A percentile compares a stretch with the other conserved stretches of the same genome.
Conservation (phyloP, 805 yeast species). For the Candida parachauliodes region DNA sequence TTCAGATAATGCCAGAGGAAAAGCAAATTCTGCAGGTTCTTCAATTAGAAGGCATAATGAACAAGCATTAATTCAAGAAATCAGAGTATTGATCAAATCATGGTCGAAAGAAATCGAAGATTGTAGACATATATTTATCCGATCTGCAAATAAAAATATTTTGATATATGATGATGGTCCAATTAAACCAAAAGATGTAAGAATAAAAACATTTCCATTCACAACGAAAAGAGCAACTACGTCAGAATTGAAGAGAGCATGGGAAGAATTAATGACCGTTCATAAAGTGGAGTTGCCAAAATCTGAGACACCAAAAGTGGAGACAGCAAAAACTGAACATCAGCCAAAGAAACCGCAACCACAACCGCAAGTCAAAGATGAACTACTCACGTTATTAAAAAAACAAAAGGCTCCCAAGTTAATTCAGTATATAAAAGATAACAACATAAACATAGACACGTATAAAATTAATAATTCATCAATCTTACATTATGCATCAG, state of each 20-base stretch:
- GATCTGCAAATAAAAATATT: conserved; percentile 68
- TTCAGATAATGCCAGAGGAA: conserved; percentile 86
- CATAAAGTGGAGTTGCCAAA: conserved; percentile 54
- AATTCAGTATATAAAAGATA: conserved; percentile 54
- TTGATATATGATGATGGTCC: conserved; percentile 66
- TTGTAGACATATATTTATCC: conserved; percentile 69
- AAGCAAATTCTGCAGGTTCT: conserved; percentile 96
- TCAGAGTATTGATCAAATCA: conserved; percentile 57
- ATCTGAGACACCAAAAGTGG: conserved; percentile 16
- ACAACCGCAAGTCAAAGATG: conserved; percentile 1
- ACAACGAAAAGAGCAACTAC: conserved; percentile 86
- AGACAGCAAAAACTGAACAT: conserved; percentile 14
- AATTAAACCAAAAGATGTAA: conserved; percentile 48
- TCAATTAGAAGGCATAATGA: conserved; percentile 86
- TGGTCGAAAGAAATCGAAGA: conserved; percentile 63
- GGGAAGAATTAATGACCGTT: conserved; percentile 73
- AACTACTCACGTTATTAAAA: conserved; percentile 52
- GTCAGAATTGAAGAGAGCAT: conserved; percentile 74
- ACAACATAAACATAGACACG: conserved; percentile 48
- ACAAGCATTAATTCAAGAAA: conserved; percentile 72
- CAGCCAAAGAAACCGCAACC: conserved; percentile 43
- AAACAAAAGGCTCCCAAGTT: conserved; percentile 77
- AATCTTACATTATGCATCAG: conserved; percentile 72
- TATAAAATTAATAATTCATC: conserved; percentile 64
- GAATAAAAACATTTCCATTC: conserved; percentile 77